Conservation (phyloP, 192 early-diverging fungal genomes). For the Umbelopsis sp. region DNA sequence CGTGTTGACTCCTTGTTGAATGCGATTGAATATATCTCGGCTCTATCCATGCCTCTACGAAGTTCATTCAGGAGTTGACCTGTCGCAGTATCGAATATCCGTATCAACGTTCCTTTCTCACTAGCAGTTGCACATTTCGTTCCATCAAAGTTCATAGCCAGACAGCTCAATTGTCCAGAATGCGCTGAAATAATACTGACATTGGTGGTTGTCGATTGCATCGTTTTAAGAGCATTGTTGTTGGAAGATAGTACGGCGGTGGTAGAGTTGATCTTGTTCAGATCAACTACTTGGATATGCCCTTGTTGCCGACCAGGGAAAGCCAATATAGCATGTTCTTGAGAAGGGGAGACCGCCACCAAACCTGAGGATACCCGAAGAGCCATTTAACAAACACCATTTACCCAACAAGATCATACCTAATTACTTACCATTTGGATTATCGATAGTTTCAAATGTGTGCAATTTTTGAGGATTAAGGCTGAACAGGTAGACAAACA, state of each 20-base stretch:
- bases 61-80: constrained; percentile 82
- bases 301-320: constrained; percentile 83
- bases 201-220: constrained; percentile 50
- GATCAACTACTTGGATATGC: constrained; percentile 84
- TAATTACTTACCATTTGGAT: constrained; percentile 61
- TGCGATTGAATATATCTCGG: constrained; percentile 88
- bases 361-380: constrained; percentile 42
- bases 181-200: constrained; percentile 85
- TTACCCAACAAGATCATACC: neutral
- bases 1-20: constrained; percentile 79
- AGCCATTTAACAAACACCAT: neutral
- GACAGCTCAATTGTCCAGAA: constrained; percentile 69
- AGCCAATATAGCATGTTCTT: constrained; percentile 72
- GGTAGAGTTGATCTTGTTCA: constrained; percentile 55
- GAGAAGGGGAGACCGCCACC: constrained; percentile 67
- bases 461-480: constrained; percentile 72
- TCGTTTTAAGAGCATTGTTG: constrained; percentile 13
- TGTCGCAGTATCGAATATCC: constrained; percentile 80
- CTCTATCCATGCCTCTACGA: constrained; percentile 83
- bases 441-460: constrained; percentile 80
- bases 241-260: constrained; percentile 27
- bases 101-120: constrained; percentile 89
- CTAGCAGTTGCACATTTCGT: constrained; percentile 82
- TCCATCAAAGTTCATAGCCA: constrained; percentile 79
- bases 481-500: constrained; percentile 78